A percentile compares a stretch with the other conserved stretches of the same genome.
Evolutionary conservation across 2,329 filamentous ascomycete species (phyloP).

Genomic region (Stachybotrys chlorohalonatus): DNA sequence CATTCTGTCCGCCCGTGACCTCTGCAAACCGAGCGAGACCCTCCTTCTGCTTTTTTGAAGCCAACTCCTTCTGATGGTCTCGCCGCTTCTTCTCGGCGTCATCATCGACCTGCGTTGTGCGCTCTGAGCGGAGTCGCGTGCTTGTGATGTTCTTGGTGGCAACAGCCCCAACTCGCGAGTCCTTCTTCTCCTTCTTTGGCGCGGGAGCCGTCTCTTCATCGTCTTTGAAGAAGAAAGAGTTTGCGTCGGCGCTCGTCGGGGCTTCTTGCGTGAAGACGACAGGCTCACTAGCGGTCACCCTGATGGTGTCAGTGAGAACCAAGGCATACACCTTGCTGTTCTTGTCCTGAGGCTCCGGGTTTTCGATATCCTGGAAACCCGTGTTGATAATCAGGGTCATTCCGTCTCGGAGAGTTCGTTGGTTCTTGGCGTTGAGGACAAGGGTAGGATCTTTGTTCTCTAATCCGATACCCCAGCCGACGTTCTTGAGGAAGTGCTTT

Average conservation of each 20-base stretch:
- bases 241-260: conserved; percentile 81
- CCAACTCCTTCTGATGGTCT: conserved; percentile 85
- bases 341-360: conserved; percentile 80
- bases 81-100: conserved; percentile 80
- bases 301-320: conserved; percentile 85
- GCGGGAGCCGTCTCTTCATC: conserved; percentile 79
- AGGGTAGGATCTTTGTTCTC: conserved; percentile 82
- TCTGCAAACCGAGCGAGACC: conserved; percentile 80
- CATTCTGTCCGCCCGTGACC: conserved; percentile 75
- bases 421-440: conserved; percentile 79
- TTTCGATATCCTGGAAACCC: conserved; percentile 82
- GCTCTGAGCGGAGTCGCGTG: conserved; percentile 83
- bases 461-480: conserved; percentile 87
- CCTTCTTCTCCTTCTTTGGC: conserved; percentile 86
- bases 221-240: conserved; percentile 98
- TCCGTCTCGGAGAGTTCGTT: conserved; percentile 76
- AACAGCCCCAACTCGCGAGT: conserved; percentile 73
- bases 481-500: conserved; percentile 87
- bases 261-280: conserved; percentile 92
- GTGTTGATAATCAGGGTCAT: conserved; percentile 94
- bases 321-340: conserved; percentile 83
- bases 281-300: conserved; percentile 69
- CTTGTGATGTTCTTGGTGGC: conserved; percentile 93
- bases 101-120: conserved; percentile 79
- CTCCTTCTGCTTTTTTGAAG: conserved; percentile 80